Percentiles rank a stretch among this genome's conserved stretches.
Conservation (phyloP, 225 moss, liverwort and hornwort genomes). For the Polytrichum commune region DNA sequence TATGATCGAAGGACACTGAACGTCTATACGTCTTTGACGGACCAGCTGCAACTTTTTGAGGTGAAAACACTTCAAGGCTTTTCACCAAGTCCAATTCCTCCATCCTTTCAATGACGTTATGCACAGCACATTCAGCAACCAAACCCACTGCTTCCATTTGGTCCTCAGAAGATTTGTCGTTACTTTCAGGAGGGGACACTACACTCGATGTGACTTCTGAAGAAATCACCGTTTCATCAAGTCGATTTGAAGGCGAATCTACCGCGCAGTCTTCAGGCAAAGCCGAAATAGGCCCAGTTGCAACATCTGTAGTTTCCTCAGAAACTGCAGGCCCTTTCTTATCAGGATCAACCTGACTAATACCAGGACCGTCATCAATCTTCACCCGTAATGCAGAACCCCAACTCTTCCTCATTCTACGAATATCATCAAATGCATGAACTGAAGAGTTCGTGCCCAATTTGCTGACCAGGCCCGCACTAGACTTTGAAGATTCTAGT, state of each 20-base stretch:
- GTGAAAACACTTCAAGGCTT: slow-evolving; percentile 18
- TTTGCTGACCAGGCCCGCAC: slow-evolving; percentile 21
- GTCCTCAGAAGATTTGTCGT: slow-evolving; percentile 9
- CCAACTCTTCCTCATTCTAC: slow-evolving; percentile 81
- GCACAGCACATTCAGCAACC: slow-evolving; percentile 23
- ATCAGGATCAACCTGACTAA: slow-evolving; percentile 12
- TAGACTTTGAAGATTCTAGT: slow-evolving; percentile 4
- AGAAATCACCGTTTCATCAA: not conserved
- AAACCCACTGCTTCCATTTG: slow-evolving; percentile 14
- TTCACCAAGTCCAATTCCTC: slow-evolving; percentile 19
- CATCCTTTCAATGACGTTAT: slow-evolving; percentile 4
- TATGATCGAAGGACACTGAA: slow-evolving; percentile 50
- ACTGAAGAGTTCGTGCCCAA: slow-evolving; percentile 48
- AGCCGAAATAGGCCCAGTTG: not conserved
- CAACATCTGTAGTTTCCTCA: slow-evolving; percentile 12
- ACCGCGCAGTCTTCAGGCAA: not conserved
- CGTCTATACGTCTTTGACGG: slow-evolving; percentile 35
- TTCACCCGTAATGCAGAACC: slow-evolving; percentile 84
- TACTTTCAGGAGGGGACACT: slow-evolving; percentile 5
- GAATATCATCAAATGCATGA: slow-evolving; percentile 63
- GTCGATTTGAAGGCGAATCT: not conserved
- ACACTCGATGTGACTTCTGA: slow-evolving; percentile 4
- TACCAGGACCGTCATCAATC: slow-evolving; percentile 20
- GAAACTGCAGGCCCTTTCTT: slow-evolving; percentile 13
- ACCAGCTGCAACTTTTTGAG: slow-evolving; percentile 8